Evolutionary conservation across 2,329 filamentous ascomycete genomes (phyloP).

Genomic region (Amphichorda felina): DNA sequence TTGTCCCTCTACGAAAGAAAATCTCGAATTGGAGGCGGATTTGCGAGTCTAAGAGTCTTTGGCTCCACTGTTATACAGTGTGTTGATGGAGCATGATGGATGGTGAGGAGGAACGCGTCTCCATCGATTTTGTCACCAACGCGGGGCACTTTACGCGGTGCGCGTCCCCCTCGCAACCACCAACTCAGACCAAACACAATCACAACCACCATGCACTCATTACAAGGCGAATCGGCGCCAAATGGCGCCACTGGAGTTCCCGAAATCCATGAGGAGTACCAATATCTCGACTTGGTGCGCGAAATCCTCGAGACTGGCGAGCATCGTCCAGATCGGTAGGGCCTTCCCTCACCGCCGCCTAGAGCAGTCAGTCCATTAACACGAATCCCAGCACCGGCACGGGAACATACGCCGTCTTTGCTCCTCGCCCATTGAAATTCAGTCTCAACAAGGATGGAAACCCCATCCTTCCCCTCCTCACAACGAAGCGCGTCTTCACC

Average conservation of each 20-base stretch:
- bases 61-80: no score
- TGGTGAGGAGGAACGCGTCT: neutral
- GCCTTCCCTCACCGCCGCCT: neutral
- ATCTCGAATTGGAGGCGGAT: no score
- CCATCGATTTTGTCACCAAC: neutral
- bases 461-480: constrained; percentile 80
- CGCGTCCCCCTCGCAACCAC: constrained; percentile 1
- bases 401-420: constrained; percentile 82
- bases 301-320: constrained; percentile 77
- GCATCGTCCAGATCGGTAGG: constrained; percentile 72
- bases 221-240: neutral
- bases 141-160: constrained; percentile 2
- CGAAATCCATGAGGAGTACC: constrained; percentile 67
- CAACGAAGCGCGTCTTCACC: constrained; percentile 92
- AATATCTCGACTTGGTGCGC: constrained; percentile 83
- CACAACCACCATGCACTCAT: constrained; percentile 2
- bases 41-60: no score
- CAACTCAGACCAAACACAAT: neutral
- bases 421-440: constrained; percentile 79
- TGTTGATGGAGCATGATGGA: no score
- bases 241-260: constrained; percentile 4
- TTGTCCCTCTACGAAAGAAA: no score
- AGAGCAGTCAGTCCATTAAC: neutral
- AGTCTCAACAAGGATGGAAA: constrained; percentile 49
- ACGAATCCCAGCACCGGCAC: constrained; percentile 70